These are phyloP conservation scores for Raphanus hybrid DNA, from an alignment of 441 rosid genomes.

Conservation along the genomic window DNA sequence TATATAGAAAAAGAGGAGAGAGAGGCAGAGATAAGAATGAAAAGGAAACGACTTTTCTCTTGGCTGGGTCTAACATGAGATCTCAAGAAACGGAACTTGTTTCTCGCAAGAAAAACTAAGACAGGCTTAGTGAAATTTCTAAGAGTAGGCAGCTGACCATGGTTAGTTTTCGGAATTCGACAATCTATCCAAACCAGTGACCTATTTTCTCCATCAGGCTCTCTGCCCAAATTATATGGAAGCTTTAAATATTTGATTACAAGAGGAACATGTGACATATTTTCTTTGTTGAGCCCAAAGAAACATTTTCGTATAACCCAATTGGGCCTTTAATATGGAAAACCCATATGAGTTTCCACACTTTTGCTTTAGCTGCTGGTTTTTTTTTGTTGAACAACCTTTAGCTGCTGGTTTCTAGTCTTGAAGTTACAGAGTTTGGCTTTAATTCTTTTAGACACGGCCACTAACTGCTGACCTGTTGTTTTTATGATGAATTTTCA, in stretches of 20 bases:
- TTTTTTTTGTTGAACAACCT: no score
- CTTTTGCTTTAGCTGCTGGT: no score
- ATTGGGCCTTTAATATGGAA: no score
- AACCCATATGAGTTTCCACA: no score
- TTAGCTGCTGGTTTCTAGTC: no score
- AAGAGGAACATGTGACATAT: neutral
- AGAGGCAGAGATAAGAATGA: slow-evolving; percentile 5
- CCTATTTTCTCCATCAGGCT: neutral
- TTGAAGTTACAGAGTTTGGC: no score
- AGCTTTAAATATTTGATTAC: neutral
- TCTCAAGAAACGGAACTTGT: slow-evolving; percentile 43
- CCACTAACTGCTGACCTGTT: no score
- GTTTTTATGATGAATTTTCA: no score
- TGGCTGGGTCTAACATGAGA: slow-evolving; percentile 37
- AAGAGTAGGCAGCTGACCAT: neutral
- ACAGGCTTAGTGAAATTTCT: slow-evolving; percentile 15
- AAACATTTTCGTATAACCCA: neutral
- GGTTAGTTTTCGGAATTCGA: slow-evolving; percentile 22
- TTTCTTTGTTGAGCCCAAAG: neutral
- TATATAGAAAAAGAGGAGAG: neutral
- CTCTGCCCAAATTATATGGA: neutral
- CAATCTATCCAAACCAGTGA: neutral
- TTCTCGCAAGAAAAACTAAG: slow-evolving; percentile 25
- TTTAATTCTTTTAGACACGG: no score
- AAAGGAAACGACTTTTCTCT: slow-evolving; percentile 34